Percentiles rank a stretch among this genome's conserved stretches.
phyloP scores from a whole-genome alignment of 2,329 filamentous ascomycete genomes.

The Coniochaeta hoffmannii region DNA sequence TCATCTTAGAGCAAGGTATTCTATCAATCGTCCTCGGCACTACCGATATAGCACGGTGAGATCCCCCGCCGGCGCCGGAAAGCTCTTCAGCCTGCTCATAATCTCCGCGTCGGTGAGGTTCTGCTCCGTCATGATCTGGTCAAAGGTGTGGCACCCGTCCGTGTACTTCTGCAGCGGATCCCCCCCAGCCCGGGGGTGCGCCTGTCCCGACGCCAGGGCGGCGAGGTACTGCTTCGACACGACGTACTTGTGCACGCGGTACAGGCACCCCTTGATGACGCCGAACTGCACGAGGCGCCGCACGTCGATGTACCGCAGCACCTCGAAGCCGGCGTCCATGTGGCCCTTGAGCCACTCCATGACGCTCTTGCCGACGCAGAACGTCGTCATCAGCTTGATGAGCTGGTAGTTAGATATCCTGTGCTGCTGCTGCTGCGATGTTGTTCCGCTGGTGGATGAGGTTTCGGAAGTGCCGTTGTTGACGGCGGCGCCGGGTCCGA shows the following conservation, averaged over 20 bases:
- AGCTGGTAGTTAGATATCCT: slow-evolving; percentile 54
- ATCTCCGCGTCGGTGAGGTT: slow-evolving; percentile 64
- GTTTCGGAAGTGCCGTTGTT: not conserved
- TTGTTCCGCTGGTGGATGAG: slow-evolving; percentile 7
- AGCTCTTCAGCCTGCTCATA: slow-evolving; percentile 56
- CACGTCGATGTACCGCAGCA: slow-evolving; percentile 74
- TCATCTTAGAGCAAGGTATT: no score
- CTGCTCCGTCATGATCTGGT: slow-evolving; percentile 74
- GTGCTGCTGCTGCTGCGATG: slow-evolving; percentile 10
- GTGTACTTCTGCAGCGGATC: slow-evolving; percentile 59
- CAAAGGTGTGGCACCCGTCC: slow-evolving; percentile 69
- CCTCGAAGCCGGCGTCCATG: slow-evolving; percentile 54
- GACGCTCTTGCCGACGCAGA: slow-evolving; percentile 75
- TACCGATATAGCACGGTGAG: slow-evolving; percentile 47
- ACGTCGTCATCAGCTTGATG: slow-evolving; percentile 76
- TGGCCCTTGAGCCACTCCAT: slow-evolving; percentile 81
- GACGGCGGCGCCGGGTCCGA: slow-evolving; percentile 11
- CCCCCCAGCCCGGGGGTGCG: slow-evolving; percentile 28
- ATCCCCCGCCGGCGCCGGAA: slow-evolving; percentile 45
- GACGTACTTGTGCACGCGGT: slow-evolving; percentile 87
- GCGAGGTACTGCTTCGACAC: slow-evolving; percentile 59
- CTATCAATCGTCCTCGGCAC: slow-evolving; percentile 7
- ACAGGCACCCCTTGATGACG: slow-evolving; percentile 89
- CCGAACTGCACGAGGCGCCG: slow-evolving; percentile 92
- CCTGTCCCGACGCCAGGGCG: slow-evolving; percentile 46